These are phyloP conservation scores for Cadophora luteo-olivacea DNA, from an alignment of 2,329 filamentous ascomycete species.

Conservation along the genomic window DNA sequence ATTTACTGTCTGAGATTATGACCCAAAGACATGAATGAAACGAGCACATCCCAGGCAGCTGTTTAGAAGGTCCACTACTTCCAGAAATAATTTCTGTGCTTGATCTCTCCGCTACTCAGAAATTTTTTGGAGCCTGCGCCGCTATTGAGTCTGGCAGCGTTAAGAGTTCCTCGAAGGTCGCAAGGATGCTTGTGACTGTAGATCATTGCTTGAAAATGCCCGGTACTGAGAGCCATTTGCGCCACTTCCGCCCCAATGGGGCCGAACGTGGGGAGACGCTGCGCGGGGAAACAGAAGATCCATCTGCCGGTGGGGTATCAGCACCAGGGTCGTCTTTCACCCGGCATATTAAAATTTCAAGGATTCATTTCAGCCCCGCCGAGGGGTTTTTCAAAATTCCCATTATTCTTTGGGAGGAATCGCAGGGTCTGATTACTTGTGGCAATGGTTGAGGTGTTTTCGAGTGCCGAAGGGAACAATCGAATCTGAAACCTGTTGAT, in stretches of 20 bases:
- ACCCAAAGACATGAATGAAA: neutral
- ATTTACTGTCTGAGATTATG: conserved; percentile 6
- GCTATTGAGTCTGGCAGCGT: neutral
- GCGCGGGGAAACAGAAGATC: conserved; percentile 34
- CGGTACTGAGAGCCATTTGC: neutral
- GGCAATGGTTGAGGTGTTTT: neutral
- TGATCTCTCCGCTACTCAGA: neutral
- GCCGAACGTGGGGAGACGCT: conserved; percentile 14
- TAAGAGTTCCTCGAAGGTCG: neutral
- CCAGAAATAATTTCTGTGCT: neutral
- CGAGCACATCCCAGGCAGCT: neutral
- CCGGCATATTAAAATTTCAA: conserved; percentile 5
- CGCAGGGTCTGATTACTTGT: neutral
- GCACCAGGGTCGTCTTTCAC: conserved; percentile 19
- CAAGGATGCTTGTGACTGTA: neutral
- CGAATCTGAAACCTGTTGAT: neutral
- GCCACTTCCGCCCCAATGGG: conserved; percentile 7
- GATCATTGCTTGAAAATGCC: conserved; percentile 8
- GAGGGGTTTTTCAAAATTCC: neutral
- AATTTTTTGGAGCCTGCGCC: too few species aligned
- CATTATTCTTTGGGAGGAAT: neutral
- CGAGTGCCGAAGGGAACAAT: neutral
- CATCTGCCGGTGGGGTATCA: conserved; percentile 29
- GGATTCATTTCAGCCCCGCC: neutral
- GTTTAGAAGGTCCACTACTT: neutral